Evolutionary conservation across 768 basidiomycete species (phyloP).

Genomic region (Tephrocybe sp.): DNA sequence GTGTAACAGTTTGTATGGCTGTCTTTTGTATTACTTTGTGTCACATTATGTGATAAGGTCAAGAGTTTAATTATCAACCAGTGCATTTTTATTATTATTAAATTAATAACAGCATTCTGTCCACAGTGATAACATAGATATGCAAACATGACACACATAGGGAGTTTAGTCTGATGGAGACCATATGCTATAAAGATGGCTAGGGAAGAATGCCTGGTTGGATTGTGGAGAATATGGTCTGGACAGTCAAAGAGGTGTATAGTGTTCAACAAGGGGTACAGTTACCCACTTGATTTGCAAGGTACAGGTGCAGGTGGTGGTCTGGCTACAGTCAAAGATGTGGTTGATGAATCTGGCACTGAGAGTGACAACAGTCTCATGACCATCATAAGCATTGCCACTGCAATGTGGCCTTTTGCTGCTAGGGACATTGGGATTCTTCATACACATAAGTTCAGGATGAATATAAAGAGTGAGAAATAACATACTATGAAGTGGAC

Average conservation of each 20-base stretch:
- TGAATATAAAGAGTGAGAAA: slow-evolving; percentile 1
- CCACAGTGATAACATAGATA: too few species aligned
- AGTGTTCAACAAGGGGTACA: too few species aligned
- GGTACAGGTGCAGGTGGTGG: too few species aligned
- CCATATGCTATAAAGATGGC: slow-evolving; percentile 87
- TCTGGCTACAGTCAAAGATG: too few species aligned
- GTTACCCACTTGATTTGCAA: too few species aligned
- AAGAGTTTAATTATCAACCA: too few species aligned
- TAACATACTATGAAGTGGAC: slow-evolving; percentile 16
- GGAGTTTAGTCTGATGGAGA: slow-evolving; percentile 79
- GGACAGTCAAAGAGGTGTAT: slow-evolving; percentile 87
- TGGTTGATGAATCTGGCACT: slow-evolving; percentile 82
- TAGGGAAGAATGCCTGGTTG: slow-evolving; percentile 58
- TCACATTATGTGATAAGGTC: too few species aligned
- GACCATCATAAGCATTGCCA: slow-evolving; percentile 70
- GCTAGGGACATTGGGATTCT: slow-evolving; percentile 21
- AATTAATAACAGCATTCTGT: too few species aligned
- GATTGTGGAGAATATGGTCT: slow-evolving; percentile 61
- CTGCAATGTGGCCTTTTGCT: slow-evolving; percentile 23
- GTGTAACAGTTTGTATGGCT: too few species aligned
- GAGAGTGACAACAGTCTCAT: slow-evolving; percentile 68
- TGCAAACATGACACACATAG: slow-evolving; percentile 67
- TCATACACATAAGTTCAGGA: slow-evolving; percentile 5
- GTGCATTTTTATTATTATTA: too few species aligned
- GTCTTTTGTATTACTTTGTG: too few species aligned